Evolutionary conservation across 2,329 filamentous ascomycete species (phyloP).

Genomic region (Raffaelea albimanens): DNA sequence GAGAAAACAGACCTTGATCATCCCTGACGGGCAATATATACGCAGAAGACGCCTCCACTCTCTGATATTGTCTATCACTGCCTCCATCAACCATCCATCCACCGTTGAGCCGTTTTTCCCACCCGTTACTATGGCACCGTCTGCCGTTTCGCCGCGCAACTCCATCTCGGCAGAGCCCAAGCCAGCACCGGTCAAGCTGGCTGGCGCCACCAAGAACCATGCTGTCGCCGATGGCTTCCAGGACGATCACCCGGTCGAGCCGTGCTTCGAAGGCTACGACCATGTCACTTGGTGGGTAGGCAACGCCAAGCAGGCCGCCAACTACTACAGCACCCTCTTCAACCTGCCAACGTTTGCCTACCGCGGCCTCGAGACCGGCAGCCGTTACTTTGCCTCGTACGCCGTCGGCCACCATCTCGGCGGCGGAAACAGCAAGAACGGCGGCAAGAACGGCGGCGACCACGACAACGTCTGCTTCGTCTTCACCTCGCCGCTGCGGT

Average conservation of each 20-base stretch:
- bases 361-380: constrained; percentile 79
- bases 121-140: constrained; percentile 45
- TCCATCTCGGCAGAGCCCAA: constrained; percentile 18
- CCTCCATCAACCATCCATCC: no score
- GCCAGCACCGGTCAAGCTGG: constrained; percentile 40
- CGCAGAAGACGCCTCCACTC: no score
- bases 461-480: constrained; percentile 64
- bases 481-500: constrained; percentile 72
- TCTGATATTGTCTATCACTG: no score
- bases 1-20: no score
- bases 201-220: constrained; percentile 1
- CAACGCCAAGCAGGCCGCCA: constrained; percentile 90
- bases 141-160: constrained; percentile 40
- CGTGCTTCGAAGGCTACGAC: constrained; percentile 74
- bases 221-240: background rate
- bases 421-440: constrained; percentile 22
- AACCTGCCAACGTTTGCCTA: constrained; percentile 80
- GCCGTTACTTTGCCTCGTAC: constrained; percentile 70
- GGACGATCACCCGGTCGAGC: constrained; percentile 8
- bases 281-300: constrained; percentile 95
- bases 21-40: no score
- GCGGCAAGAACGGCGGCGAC: background rate
- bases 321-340: constrained; percentile 80
- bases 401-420: constrained; percentile 58
- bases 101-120: background rate